These are phyloP conservation scores for Ceratocystis ficicola DNA, from an alignment of 2,329 filamentous ascomycete genomes.

Conservation along the genomic window DNA sequence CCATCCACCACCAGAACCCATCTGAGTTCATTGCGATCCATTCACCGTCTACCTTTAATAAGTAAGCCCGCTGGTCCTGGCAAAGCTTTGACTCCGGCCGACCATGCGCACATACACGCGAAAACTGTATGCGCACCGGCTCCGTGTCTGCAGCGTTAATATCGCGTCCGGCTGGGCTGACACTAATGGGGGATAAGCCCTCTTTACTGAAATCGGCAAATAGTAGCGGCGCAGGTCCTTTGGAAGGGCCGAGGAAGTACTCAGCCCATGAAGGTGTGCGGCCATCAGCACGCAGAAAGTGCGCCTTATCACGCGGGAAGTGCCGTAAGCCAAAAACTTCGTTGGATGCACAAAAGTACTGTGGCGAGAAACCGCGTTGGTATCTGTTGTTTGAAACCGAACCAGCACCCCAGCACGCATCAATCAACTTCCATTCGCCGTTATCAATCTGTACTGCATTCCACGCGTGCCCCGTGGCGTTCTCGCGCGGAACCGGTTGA, in stretches of 20 bases:
- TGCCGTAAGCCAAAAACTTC: slow-evolving; percentile 71
- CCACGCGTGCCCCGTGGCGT: slow-evolving; percentile 68
- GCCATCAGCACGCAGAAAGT: slow-evolving; percentile 68
- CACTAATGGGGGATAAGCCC: slow-evolving; percentile 43
- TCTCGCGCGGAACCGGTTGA: slow-evolving; percentile 50
- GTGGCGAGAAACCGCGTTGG: slow-evolving; percentile 53
- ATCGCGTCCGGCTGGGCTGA: slow-evolving; percentile 41
- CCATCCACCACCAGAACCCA: slow-evolving; percentile 68
- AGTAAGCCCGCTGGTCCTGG: slow-evolving; percentile 5
- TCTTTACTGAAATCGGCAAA: slow-evolving; percentile 37
- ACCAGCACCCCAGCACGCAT: slow-evolving; percentile 88
- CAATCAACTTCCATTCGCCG: slow-evolving; percentile 81
- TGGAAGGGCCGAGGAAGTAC: slow-evolving; percentile 55
- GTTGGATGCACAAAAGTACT: slow-evolving; percentile 52
- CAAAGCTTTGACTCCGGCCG: neutral
- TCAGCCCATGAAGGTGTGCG: slow-evolving; percentile 62
- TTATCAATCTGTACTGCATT: slow-evolving; percentile 81
- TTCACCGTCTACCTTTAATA: slow-evolving; percentile 13
- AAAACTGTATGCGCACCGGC: slow-evolving; percentile 66
- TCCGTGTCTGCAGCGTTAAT: slow-evolving; percentile 48
- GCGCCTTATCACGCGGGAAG: slow-evolving; percentile 54
- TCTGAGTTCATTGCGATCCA: slow-evolving; percentile 60
- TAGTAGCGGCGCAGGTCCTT: slow-evolving; percentile 37
- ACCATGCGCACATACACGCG: slow-evolving; percentile 60
- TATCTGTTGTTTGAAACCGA: slow-evolving; percentile 48